phyloP scores from a whole-genome alignment of 345 rosid species.

The Clarkia xantiana region DNA sequence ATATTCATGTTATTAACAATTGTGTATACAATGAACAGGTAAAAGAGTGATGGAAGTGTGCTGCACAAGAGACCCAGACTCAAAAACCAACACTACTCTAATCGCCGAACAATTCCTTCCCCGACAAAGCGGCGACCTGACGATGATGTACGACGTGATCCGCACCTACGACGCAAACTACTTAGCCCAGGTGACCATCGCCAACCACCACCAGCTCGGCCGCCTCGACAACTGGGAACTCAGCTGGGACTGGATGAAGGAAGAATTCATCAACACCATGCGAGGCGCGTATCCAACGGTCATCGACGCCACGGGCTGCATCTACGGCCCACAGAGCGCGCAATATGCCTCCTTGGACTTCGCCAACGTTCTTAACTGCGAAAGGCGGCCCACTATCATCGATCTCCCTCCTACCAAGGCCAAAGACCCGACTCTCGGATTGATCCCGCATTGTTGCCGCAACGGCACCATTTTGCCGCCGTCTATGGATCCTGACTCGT shows the following conservation, averaged over 20 bases:
- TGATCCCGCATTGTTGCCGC: slow-evolving; percentile 64
- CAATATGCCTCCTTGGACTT: slow-evolving; percentile 44
- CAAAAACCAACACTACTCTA: slow-evolving; percentile 36
- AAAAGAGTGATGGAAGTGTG: slow-evolving; percentile 50
- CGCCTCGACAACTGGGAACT: slow-evolving; percentile 88
- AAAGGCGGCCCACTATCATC: slow-evolving; percentile 60
- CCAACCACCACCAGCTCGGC: slow-evolving; percentile 73
- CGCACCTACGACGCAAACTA: slow-evolving; percentile 65
- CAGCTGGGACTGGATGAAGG: slow-evolving; percentile 88
- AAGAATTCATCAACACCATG: slow-evolving; percentile 67
- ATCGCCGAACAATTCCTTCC: slow-evolving; percentile 48
- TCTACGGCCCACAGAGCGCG: slow-evolving; percentile 54
- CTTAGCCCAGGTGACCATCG: slow-evolving; percentile 61
- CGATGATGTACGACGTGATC: slow-evolving; percentile 78
- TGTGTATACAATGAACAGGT: slow-evolving; percentile 19
- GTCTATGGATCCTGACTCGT: slow-evolving; percentile 63
- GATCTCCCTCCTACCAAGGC: slow-evolving; percentile 73
- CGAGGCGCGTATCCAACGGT: slow-evolving; percentile 74
- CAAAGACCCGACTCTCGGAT: slow-evolving; percentile 57
- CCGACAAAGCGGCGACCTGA: slow-evolving; percentile 71
- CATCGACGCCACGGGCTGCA: slow-evolving; percentile 61
- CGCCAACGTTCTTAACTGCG: slow-evolving; percentile 56
- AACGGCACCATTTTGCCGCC: slow-evolving; percentile 76
- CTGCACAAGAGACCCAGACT: slow-evolving; percentile 42
- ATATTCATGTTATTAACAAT: too few relatives aligned